A percentile compares a stretch with the other conserved stretches of the same genome.
Evolutionary conservation across 2,329 filamentous ascomycete species (phyloP).

Genomic region (Ascochyta lentis): DNA sequence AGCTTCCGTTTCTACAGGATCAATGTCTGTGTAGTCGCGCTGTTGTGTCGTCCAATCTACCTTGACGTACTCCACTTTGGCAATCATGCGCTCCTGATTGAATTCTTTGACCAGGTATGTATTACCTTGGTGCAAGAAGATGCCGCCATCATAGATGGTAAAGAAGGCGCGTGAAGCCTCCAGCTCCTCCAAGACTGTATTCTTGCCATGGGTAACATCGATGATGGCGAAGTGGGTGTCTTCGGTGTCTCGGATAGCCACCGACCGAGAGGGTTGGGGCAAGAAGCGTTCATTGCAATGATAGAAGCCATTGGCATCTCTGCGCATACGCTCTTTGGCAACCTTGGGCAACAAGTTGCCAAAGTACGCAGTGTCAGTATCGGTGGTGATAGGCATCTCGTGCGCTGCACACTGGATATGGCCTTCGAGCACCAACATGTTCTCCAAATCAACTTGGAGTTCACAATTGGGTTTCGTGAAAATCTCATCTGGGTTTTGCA

Average conservation of each 20-base stretch:
- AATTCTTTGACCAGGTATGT: slow-evolving; percentile 93
- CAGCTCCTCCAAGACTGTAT: slow-evolving; percentile 91
- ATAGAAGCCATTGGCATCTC: slow-evolving; percentile 81
- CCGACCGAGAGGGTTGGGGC: slow-evolving; percentile 80
- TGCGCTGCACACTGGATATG: slow-evolving; percentile 95
- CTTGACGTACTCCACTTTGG: slow-evolving; percentile 84
- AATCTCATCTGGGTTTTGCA: slow-evolving; percentile 93
- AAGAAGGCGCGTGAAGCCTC: slow-evolving; percentile 95
- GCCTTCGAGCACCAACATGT: slow-evolving; percentile 88
- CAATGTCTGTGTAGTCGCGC: slow-evolving; percentile 91
- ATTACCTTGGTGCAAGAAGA: slow-evolving; percentile 95
- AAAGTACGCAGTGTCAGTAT: slow-evolving; percentile 79
- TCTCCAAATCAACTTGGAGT: slow-evolving; percentile 88
- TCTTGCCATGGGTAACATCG: slow-evolving; percentile 81
- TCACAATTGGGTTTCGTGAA: slow-evolving; percentile 90
- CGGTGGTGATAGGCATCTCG: slow-evolving; percentile 88
- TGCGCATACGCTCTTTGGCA: slow-evolving; percentile 74
- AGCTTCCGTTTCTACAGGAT: slow-evolving; percentile 89
- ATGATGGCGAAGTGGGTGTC: slow-evolving; percentile 95
- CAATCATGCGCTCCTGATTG: slow-evolving; percentile 77
- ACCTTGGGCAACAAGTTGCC: slow-evolving; percentile 74
- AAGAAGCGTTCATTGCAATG: slow-evolving; percentile 90
- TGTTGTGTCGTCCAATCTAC: slow-evolving; percentile 96
- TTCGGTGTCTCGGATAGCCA: slow-evolving; percentile 87
- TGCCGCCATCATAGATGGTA: slow-evolving; percentile 94